A percentile compares a stretch with the other conserved stretches of the same genome.
phyloP scores from a whole-genome alignment of 2,329 filamentous ascomycete genomes.

The Penicillium sp. region DNA sequence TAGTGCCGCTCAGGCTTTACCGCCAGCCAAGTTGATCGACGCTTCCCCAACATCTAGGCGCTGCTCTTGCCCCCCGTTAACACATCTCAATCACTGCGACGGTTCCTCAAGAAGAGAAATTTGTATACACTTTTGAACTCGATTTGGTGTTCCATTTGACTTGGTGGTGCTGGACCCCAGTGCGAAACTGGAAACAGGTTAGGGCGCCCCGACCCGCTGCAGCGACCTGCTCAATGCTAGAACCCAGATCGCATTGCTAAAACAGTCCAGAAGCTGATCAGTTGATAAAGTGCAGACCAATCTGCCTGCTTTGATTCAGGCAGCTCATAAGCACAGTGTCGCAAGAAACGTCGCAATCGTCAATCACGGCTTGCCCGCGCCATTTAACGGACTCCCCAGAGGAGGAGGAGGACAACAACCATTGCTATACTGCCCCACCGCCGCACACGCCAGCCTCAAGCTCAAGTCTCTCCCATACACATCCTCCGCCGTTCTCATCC shows the following conservation, averaged over 20 bases:
- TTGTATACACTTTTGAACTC: not conserved
- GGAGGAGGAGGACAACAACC: constrained; percentile 37
- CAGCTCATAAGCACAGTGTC: constrained; percentile 33
- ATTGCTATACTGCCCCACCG: constrained; percentile 41
- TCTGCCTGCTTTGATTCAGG: constrained; percentile 4
- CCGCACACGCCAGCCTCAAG: constrained; percentile 43
- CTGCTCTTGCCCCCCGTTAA: constrained; percentile 3
- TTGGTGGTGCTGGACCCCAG: not conserved
- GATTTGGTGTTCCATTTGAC: not conserved
- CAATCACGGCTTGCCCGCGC: constrained; percentile 45
- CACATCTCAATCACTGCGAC: not conserved
- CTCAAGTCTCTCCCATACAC: constrained; percentile 51
- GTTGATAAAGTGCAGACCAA: not conserved
- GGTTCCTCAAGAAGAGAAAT: not conserved
- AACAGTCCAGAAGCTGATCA: not conserved
- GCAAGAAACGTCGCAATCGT: constrained; percentile 29
- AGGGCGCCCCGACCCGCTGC: not conserved
- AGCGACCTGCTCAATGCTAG: not conserved
- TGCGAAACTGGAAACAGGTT: not conserved
- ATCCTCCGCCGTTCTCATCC: constrained; percentile 61
- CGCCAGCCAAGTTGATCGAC: constrained; percentile 15
- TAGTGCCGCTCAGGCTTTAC: constrained; percentile 18
- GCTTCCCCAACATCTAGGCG: constrained; percentile 18
- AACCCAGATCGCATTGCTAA: constrained; percentile 2
- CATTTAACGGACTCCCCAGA: constrained; percentile 36